phyloP scores from a whole-genome alignment of 768 basidiomycete species.

The Cystobasidium ongulense region DNA sequence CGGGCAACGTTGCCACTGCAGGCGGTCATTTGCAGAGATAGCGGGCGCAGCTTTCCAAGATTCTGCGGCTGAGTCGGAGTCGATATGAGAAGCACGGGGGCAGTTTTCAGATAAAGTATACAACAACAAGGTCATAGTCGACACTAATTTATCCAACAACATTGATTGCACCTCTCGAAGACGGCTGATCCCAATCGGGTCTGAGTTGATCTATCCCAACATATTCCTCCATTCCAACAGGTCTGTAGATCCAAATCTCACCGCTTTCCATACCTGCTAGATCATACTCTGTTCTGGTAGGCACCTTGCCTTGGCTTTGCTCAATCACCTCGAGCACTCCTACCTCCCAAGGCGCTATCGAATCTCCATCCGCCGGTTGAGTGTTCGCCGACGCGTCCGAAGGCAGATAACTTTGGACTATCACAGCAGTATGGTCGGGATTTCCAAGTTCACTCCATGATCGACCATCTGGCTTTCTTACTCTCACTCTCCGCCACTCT shows the following conservation, averaged over 20 bases:
- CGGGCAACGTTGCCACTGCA: no score
- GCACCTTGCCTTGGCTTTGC: conserved; percentile 51
- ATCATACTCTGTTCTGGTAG: conserved; percentile 49
- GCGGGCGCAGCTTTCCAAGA: no score
- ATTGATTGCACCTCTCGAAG: not conserved
- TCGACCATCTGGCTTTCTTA: conserved; percentile 36
- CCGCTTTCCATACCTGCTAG: conserved; percentile 50
- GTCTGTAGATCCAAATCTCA: conserved; percentile 57
- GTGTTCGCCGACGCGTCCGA: not conserved
- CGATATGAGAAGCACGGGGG: no score
- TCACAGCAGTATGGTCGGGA: conserved; percentile 46
- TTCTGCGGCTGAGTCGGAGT: no score
- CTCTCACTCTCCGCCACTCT: conserved; percentile 51
- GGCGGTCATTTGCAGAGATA: no score
- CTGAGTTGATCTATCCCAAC: conserved; percentile 32
- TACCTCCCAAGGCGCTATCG: conserved; percentile 48
- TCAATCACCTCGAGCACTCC: conserved; percentile 53
- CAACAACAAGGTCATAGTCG: not conserved
- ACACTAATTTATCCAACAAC: no score
- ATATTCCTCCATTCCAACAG: conserved; percentile 43
- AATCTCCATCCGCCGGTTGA: conserved; percentile 44
- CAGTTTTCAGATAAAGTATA: no score
- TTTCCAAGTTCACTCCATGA: conserved; percentile 47
- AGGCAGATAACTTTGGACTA: conserved; percentile 1
- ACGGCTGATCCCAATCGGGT: conserved; percentile 32